Percentiles rank a stretch among this genome's conserved stretches.
phyloP scores from a whole-genome alignment of 2,329 filamentous ascomycete species.

The Fusarium virguliforme region DNA sequence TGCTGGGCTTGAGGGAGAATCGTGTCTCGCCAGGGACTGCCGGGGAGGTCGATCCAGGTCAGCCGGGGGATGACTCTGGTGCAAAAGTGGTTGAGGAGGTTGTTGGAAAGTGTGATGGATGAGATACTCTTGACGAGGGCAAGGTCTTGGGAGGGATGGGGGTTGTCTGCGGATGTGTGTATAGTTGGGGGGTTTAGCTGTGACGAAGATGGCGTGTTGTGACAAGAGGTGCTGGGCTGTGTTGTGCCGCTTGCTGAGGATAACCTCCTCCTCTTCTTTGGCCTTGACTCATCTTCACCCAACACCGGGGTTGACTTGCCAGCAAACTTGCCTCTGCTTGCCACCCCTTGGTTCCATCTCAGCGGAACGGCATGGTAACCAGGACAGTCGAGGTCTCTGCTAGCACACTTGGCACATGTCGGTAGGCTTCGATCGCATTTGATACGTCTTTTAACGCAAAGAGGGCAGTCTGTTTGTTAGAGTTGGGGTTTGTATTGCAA shows the following conservation, averaged over 20 bases:
- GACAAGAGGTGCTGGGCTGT: background rate
- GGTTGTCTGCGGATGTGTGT: background rate
- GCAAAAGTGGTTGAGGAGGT: slow-evolving; percentile 39
- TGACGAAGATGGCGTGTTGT: background rate
- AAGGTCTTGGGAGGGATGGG: background rate
- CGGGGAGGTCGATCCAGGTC: slow-evolving; percentile 45
- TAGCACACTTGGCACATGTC: slow-evolving; percentile 40
- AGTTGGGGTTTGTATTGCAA: background rate
- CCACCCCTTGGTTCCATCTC: slow-evolving; percentile 45
- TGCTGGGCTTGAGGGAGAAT: slow-evolving; percentile 27
- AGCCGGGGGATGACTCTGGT: slow-evolving; percentile 38
- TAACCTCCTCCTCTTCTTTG: too few species aligned
- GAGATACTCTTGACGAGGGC: background rate
- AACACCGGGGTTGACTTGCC: slow-evolving; percentile 31
- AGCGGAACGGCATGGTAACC: slow-evolving; percentile 40
- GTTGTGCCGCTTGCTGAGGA: background rate
- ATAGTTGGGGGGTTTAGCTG: background rate
- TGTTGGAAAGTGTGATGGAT: slow-evolving; percentile 29
- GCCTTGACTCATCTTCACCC: background rate
- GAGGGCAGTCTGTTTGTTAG: slow-evolving; percentile 33
- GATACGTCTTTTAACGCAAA: slow-evolving; percentile 41
- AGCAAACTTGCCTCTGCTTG: slow-evolving; percentile 40
- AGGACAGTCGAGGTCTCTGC: slow-evolving; percentile 35
- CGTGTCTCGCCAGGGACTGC: slow-evolving; percentile 39
- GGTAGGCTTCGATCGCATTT: slow-evolving; percentile 45